Percentiles rank a stretch among this genome's conserved stretches.
Conservation (phyloP, 768 basidiomycete species). For the Cyclocybe aegerita region DNA sequence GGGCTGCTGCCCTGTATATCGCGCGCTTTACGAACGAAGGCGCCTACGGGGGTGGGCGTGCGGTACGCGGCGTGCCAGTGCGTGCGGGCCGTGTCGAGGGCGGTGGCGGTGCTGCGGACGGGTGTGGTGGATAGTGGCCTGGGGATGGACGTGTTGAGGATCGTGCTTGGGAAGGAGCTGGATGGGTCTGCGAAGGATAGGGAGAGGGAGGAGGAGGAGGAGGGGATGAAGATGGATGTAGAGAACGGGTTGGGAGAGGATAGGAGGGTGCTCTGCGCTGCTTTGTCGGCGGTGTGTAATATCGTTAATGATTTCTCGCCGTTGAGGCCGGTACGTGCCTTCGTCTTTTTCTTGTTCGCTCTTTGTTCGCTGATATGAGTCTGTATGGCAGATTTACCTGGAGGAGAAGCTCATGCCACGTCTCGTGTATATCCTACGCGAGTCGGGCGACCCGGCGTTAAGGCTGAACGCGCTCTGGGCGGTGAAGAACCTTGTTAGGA, state of each 20-base stretch:
- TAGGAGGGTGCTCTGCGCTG: slow-evolving; percentile 66
- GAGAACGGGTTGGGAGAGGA: slow-evolving; percentile 49
- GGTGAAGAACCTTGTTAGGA: slow-evolving; percentile 78
- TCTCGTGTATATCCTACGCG: slow-evolving; percentile 56
- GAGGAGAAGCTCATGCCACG: slow-evolving; percentile 66
- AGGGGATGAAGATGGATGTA: not conserved
- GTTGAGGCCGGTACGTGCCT: slow-evolving; percentile 56
- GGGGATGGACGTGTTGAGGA: slow-evolving; percentile 65
- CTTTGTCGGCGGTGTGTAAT: slow-evolving; percentile 79
- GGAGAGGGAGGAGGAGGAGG: slow-evolving; percentile 24
- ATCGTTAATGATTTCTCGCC: slow-evolving; percentile 87
- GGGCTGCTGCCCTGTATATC: slow-evolving; percentile 37
- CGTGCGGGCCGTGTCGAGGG: slow-evolving; percentile 75
- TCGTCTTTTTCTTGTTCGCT: slow-evolving; percentile 5
- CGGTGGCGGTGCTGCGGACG: slow-evolving; percentile 78
- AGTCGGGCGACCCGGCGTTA: slow-evolving; percentile 51
- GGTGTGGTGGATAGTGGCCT: slow-evolving; percentile 82
- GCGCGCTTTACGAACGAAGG: slow-evolving; percentile 36
- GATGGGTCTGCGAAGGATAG: not conserved
- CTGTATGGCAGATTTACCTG: slow-evolving; percentile 50
- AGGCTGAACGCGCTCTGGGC: slow-evolving; percentile 82
- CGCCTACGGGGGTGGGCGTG: slow-evolving; percentile 75
- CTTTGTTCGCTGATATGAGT: not conserved
- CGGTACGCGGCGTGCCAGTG: slow-evolving; percentile 88
- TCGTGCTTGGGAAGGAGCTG: slow-evolving; percentile 31